Base-by-base conservation (phyloP, 768 basidiomycete genomes). In the Sistotremastrum suecicum region DNA sequence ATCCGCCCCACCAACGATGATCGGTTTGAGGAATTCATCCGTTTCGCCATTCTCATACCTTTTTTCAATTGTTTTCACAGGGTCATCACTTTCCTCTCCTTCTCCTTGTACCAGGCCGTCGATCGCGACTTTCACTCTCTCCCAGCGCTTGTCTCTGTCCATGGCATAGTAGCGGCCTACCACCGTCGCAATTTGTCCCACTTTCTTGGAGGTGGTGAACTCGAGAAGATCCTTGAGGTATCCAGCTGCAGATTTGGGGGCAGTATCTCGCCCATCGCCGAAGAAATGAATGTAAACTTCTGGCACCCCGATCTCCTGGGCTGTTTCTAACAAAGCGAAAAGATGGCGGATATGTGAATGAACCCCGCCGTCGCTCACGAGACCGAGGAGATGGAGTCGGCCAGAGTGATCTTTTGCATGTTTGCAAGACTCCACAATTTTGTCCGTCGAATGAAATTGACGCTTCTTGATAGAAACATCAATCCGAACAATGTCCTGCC, bases 71-170 rank as follows among this genome's bases (percentile, higher is more conserved):
- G 70, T 75, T 58, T 75, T 70, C 50, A 94, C 69, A 12, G 76
- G 60, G 28, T 76, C 77, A 5, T 74, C 69, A 31, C 63, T 62
- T 7, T 76, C 76, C 42, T 64, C 60, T 4, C 76, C 76, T 48
- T 64, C 66, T 5, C 90, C 90, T 37, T 74, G 69, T 5, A 89
- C 74, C 39, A 97, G 72, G 3, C 80, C 86, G 36, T 94, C 89
- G 1, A 92, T 71, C 3, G 91, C 91, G 50, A 88, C 70, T 71
- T 89, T 88, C 59, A 97, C 62, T 34, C 91, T 74, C 60, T 97
- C 91, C 91, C 91, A 97, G 41, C 91, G 78, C 71, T 92, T 92
- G 62, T 94, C 90, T 36, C 89, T 78, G 65, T 94, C 91, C 90
- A 94, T 94, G 33, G 89, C 91, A 53, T 92, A 97, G 71, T 97